Base-by-base conservation (phyloP, 768 basidiomycete species). In the Hericium erinaceus region DNA sequence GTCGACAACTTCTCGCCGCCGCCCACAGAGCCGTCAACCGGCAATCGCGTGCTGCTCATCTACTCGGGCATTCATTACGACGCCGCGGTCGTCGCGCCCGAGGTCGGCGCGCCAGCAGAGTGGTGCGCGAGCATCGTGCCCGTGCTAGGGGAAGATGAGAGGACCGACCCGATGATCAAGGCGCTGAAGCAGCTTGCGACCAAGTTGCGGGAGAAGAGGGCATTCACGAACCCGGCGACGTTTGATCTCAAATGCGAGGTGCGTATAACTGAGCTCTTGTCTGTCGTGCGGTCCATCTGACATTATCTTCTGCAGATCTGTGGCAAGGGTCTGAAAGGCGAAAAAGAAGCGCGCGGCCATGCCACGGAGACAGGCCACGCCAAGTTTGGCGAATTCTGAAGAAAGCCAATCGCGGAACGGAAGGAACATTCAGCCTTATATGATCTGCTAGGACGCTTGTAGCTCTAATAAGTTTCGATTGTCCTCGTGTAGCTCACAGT, bases 1-100 rank as follows among this genome's bases (percentile, higher is more conserved):
- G 80, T 93, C 58, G 93, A 98, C 72, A 80, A 79, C 20, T 95
- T 95, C 66, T 74, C 82, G 1, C 80, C 89, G 51, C 74, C 75
- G 26, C 72, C 75, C 12, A 72, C 67, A n/a, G 63, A 63, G 11
- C 69, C 72, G 58, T 70, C 64, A 24, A 75, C 69, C 0, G 49
- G 49, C 49, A 69, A 70, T 55, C 69, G 70, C 65, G 71, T 84
- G 57, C 69, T 97, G 13, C 67, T 98, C n/a, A 77, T 98, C 4
- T 98, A 98, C 73, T 92, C 90, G 0, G 95, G 95, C 2, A 97
- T 98, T 49, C 95, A 98, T 69, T 99, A 99, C 70, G 95, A 99
- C 69, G 91, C 91, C 9, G 82, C 87, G 5, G 85, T 89, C 0
- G 73, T 95, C 41, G 83, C 95, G 15, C 97, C 92, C 0, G 77